Evolutionary conservation across 306 rosid species (phyloP), one percentile per base, ranked within the genome.

Genomic region (Carpinus fangiana): DNA sequence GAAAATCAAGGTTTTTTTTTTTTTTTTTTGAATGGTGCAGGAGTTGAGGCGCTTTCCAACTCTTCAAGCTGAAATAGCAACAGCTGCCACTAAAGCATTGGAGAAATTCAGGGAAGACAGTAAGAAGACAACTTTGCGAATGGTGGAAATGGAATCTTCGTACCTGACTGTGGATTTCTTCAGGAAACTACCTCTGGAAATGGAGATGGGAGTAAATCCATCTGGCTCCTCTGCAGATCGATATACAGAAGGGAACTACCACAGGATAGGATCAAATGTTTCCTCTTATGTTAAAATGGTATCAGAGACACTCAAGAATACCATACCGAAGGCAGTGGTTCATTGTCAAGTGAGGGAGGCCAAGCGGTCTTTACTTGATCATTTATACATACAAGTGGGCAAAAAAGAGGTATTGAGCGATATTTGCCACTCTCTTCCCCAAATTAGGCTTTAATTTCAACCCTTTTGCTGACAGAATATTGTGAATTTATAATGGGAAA

Each of bases 311-410:
- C 74, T 87, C 73, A 82, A 60, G 74, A 82, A 80, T 78, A 50
- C 81, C 18, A 87, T 87, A 62, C 90, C 90, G 1, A 87, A 87
- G 82, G 82, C 88, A 82, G 85, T 82, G 56, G 90, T 85, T 77
- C 89, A 87, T 41, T 87, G 88, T 73, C 90, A 87, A 85, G 90
- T 87, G 57, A 80, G 78, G 83, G 89, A 85, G 76, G 90, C 90
- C 54, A 82, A 87, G 71, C 81, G 83, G 68, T 87, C 87, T 72
- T 72, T 87, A 73, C 80, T 87, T 0, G 74, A 84, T 81, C 79
- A 78, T 79, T 87, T 87, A 62, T 87, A 82, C 16, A 70, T 78
- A 2, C 87, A 82, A 80, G 66, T 87, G 73, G 84, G 89, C 73
- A 81, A 47, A 81, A 87, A 52, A 51, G 84, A 82, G 90, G 89